Percentiles rank a stretch among this genome's conserved stretches.
These are phyloP conservation scores for Sporothrix luriei DNA, from an alignment of 2,329 filamentous ascomycete genomes.

Conservation along the genomic window DNA sequence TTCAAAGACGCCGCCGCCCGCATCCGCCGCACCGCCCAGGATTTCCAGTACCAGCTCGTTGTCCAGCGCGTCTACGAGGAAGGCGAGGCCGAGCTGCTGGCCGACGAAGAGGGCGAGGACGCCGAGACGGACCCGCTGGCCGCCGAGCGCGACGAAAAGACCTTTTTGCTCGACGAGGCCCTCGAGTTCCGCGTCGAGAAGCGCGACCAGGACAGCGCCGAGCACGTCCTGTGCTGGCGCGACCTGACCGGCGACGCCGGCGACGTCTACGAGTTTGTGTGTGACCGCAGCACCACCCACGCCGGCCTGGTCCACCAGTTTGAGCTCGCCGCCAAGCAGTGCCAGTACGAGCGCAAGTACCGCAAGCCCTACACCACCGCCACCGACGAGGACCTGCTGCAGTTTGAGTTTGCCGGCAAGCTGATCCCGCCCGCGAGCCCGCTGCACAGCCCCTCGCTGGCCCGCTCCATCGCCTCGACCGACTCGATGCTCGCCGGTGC, in stretches of 20 bases:
- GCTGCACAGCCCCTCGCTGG: conserved; percentile 60
- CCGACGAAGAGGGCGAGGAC: conserved; percentile 86
- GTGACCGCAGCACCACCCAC: conserved; percentile 58
- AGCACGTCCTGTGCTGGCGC: conserved; percentile 89
- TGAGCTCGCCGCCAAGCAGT: conserved; percentile 80
- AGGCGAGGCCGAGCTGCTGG: conserved; percentile 88
- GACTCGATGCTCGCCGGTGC: conserved; percentile 58
- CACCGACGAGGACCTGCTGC: conserved; percentile 74
- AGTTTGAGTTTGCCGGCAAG: conserved; percentile 76
- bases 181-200: conserved; percentile 85
- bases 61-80: conserved; percentile 96
- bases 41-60: conserved; percentile 96
- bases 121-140: conserved; percentile 72
- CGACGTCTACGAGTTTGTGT: conserved; percentile 98
- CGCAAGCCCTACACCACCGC: conserved; percentile 77
- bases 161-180: conserved; percentile 89
- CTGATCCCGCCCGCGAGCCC: conserved; percentile 67
- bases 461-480: conserved; percentile 59
- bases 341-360: conserved; percentile 97
- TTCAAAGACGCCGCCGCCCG: conserved; percentile 95
- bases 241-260: conserved; percentile 91
- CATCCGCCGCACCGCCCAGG: conserved; percentile 89
- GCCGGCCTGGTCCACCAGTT: conserved; percentile 76
- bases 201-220: conserved; percentile 65
- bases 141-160: conserved; percentile 92